Conservation (phyloP, 2,329 filamentous ascomycete species). For the Albifimbria verrucaria region DNA sequence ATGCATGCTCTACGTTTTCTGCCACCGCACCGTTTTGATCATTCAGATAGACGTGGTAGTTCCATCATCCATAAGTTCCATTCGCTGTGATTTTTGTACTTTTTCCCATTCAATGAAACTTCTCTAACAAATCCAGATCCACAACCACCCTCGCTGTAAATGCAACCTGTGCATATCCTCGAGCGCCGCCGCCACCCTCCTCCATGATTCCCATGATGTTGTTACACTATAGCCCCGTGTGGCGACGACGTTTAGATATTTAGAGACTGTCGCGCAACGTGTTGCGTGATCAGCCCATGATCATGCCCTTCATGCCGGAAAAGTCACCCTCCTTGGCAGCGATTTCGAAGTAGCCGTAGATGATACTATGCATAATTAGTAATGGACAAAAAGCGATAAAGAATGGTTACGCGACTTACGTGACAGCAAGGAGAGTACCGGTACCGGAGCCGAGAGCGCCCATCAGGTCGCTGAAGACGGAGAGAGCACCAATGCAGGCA, state of each 20-base stretch:
- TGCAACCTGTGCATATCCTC: neutral
- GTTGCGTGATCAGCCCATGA: conserved; percentile 56
- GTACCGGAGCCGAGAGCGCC: conserved; percentile 95
- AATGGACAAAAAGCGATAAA: neutral
- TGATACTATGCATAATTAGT: conserved; percentile 66
- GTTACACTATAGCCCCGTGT: neutral
- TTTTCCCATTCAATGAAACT: neutral
- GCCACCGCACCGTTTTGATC: no score
- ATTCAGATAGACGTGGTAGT: no score
- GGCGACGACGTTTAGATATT: neutral
- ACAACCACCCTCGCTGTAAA: neutral
- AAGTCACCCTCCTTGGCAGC: conserved; percentile 98
- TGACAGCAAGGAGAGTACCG: conserved; percentile 96
- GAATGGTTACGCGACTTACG: conserved; percentile 87
- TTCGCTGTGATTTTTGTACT: no score
- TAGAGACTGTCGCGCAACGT: neutral
- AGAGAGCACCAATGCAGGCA: conserved; percentile 97
- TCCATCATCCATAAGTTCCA: no score
- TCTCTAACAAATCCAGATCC: no score
- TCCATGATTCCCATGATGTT: neutral
- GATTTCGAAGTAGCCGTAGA: conserved; percentile 99
- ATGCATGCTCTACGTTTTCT: neutral
- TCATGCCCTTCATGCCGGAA: conserved; percentile 72
- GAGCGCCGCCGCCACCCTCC: neutral
- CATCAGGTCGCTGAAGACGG: conserved; percentile 91